Evolutionary conservation across 441 rosid species (phyloP).

Genomic region (Daphne laureola): DNA sequence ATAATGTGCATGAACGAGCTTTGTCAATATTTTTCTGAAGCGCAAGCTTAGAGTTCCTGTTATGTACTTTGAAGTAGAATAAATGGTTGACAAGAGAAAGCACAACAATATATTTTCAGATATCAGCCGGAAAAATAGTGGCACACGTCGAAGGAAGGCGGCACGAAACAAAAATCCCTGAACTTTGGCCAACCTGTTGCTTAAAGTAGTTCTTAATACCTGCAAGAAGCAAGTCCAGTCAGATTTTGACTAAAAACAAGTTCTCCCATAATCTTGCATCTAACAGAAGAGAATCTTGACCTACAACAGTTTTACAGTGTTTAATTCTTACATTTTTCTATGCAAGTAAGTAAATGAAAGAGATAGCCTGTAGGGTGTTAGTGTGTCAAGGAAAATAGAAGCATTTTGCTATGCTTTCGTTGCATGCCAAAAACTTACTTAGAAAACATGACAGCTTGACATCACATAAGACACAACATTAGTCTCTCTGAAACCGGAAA

Average conservation of each 20-base stretch:
- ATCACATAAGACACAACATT: no score
- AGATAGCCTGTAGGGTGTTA: no score
- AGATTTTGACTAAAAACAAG: slow-evolving; percentile 2
- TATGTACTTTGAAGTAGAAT: slow-evolving; percentile 85
- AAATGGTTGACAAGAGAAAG: slow-evolving; percentile 74
- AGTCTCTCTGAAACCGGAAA: no score
- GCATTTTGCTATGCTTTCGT: no score
- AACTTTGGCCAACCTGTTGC: slow-evolving; percentile 97
- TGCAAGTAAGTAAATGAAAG: no score
- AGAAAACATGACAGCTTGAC: no score
- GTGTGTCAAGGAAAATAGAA: no score
- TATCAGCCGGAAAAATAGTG: slow-evolving; percentile 78
- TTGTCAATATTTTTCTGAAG: slow-evolving; percentile 91
- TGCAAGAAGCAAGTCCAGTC: slow-evolving; percentile 24
- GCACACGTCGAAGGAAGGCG: slow-evolving; percentile 90
- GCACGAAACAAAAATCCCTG: slow-evolving; percentile 98
- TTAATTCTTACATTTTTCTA: no score
- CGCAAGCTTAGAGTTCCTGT: slow-evolving; percentile 85
- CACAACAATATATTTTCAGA: slow-evolving; percentile 90
- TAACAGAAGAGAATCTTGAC: no score
- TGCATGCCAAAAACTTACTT: no score
- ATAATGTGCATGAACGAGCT: slow-evolving; percentile 79
- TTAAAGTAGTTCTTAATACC: slow-evolving; percentile 86
- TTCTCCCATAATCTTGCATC: neutral
- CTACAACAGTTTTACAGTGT: no score